phyloP scores from a whole-genome alignment of 352 stramenopile genomes.

The Pythium brassicae region DNA sequence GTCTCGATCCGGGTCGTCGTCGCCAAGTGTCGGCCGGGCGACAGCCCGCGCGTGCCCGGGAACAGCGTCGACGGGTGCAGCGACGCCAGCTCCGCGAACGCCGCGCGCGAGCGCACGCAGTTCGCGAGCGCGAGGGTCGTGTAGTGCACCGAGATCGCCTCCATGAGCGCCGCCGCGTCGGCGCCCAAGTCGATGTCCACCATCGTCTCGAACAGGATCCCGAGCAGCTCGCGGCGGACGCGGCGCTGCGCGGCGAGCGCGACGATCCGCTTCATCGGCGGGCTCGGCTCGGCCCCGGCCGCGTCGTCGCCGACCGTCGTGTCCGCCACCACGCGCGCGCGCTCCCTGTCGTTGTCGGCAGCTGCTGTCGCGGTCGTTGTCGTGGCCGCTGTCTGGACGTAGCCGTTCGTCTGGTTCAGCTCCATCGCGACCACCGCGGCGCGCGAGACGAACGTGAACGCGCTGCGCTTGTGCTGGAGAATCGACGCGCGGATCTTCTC shows the following conservation, averaged over 20 bases:
- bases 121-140: conserved; percentile 40
- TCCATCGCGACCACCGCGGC: conserved; percentile 51
- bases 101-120: conserved; percentile 49
- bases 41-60: conserved; percentile 71
- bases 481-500: conserved; percentile 59
- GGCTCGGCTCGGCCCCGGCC: conserved; percentile 7
- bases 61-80: conserved; percentile 71
- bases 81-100: conserved; percentile 68
- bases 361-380: too few relatives aligned
- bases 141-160: conserved; percentile 52
- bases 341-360: background rate
- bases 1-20: conserved; percentile 79
- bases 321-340: conserved; percentile 7
- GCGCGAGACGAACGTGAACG: conserved; percentile 68
- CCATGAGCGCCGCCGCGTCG: conserved; percentile 51
- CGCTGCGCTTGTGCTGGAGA: conserved; percentile 67
- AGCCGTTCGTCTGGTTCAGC: conserved; percentile 19
- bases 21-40: conserved; percentile 69
- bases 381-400: too few relatives aligned
- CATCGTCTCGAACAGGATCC: conserved; percentile 66
- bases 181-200: conserved; percentile 70
- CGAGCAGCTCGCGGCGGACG: conserved; percentile 47
- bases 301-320: conserved; percentile 15
- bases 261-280: conserved; percentile 38
- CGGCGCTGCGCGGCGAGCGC: conserved; percentile 45